Percentiles rank a stretch among this genome's conserved stretches.
phyloP scores from a whole-genome alignment of 2,329 filamentous ascomycete species.

The Xylaria sp. region DNA sequence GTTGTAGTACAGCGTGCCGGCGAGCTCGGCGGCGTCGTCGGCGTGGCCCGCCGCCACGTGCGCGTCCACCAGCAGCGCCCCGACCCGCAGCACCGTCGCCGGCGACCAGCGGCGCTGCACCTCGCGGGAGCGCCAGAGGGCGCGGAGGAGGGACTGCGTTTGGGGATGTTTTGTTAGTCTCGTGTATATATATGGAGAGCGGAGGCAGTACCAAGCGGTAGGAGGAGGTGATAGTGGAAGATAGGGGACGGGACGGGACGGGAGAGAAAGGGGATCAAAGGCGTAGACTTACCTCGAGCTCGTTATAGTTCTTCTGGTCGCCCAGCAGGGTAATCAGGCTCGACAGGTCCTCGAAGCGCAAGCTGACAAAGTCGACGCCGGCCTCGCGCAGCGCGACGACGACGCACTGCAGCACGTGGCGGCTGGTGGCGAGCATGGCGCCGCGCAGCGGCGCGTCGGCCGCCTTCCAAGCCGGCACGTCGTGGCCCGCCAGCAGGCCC shows the following conservation, averaged over 20 bases:
- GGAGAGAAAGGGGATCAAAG: background rate
- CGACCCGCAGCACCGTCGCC: conserved; percentile 35
- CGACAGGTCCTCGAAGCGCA: conserved; percentile 48
- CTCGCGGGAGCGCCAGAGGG: conserved; percentile 40
- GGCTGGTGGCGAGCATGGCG: conserved; percentile 42
- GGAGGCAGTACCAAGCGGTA: no score
- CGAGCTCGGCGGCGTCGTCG: conserved; percentile 35
- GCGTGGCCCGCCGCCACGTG: conserved; percentile 33
- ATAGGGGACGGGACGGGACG: background rate
- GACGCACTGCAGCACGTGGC: conserved; percentile 44
- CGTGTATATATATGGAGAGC: no score
- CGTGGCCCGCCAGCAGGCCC: conserved; percentile 46
- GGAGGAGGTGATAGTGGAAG: background rate
- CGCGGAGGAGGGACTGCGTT: conserved; percentile 33
- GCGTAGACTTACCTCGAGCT: conserved; percentile 42
- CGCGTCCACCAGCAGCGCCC: conserved; percentile 38
- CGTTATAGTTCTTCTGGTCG: conserved; percentile 48
- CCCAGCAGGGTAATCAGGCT: conserved; percentile 51
- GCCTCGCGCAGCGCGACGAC: conserved; percentile 45
- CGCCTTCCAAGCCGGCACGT: conserved; percentile 37
- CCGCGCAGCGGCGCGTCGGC: conserved; percentile 39
- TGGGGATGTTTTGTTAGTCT: no score
- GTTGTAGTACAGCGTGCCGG: conserved; percentile 40
- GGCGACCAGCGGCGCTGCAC: conserved; percentile 39
- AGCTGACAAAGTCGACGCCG: conserved; percentile 47